Conservation (phyloP, 169 alveolate species). For the Plasmodium adleri region DNA sequence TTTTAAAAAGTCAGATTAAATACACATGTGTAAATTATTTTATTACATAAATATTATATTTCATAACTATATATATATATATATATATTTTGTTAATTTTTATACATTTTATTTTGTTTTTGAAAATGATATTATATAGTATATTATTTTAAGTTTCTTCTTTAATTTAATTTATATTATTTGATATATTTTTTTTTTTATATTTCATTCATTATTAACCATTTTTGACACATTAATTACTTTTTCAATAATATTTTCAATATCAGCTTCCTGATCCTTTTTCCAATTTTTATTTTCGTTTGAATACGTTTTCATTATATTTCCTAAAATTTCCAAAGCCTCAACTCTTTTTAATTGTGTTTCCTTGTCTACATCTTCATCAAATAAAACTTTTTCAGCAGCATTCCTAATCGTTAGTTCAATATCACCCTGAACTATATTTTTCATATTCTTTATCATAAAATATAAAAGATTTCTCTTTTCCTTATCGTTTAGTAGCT, state of each 20-base stretch:
- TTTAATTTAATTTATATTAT: too few relatives aligned
- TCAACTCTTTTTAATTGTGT: slow-evolving; percentile 79
- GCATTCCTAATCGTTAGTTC: slow-evolving; percentile 81
- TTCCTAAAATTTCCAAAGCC: slow-evolving; percentile 77
- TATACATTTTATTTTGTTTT: too few relatives aligned
- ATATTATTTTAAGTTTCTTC: too few relatives aligned
- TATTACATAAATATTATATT: too few relatives aligned
- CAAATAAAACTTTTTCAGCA: slow-evolving; percentile 81
- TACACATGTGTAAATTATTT: too few relatives aligned
- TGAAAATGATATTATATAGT: too few relatives aligned
- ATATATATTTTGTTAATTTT: too few relatives aligned
- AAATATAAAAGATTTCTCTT: slow-evolving; percentile 28
- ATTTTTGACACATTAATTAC: slow-evolving; percentile 69
- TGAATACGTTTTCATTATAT: slow-evolving; percentile 78
- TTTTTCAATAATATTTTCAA: slow-evolving; percentile 56
- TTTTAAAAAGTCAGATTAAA: too few relatives aligned
- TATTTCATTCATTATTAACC: slow-evolving; percentile 1
- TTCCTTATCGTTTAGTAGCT: slow-evolving; percentile 29
- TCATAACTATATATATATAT: too few relatives aligned
- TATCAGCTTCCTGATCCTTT: slow-evolving; percentile 58
- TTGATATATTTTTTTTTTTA: too few relatives aligned
- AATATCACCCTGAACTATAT: slow-evolving; percentile 80
- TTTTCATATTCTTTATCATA: slow-evolving; percentile 67
- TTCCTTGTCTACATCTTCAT: slow-evolving; percentile 72
- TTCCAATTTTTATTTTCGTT: slow-evolving; percentile 29